Evolutionary conservation across 768 basidiomycete genomes (phyloP).

Genomic region (Hericium alpestre): DNA sequence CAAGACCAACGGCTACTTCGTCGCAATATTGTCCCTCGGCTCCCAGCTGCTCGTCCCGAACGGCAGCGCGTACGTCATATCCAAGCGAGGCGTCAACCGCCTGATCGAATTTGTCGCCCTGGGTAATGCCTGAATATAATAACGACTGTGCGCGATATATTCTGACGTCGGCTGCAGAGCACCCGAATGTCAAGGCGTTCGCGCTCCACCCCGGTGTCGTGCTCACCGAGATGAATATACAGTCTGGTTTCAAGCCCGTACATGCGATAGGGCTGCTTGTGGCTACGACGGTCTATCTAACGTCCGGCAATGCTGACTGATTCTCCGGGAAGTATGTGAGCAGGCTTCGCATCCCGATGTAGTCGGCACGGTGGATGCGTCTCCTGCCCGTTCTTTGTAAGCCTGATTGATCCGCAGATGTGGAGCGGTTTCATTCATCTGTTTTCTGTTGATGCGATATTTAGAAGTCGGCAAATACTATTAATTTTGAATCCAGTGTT

Average conservation of each 20-base stretch:
- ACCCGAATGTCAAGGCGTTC: not conserved
- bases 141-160: not conserved
- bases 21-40: not conserved
- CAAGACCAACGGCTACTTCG: not conserved
- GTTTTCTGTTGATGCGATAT: too few relatives aligned
- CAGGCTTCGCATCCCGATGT: not conserved
- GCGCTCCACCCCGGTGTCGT: not conserved
- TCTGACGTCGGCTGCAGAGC: not conserved
- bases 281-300: not conserved
- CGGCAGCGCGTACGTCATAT: not conserved
- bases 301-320: too few relatives aligned
- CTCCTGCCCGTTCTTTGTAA: too few relatives aligned
- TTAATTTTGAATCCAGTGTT: too few relatives aligned
- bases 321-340: too few relatives aligned
- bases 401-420: too few relatives aligned
- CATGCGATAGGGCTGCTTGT: not conserved
- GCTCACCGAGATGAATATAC: not conserved
- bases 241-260: not conserved
- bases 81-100: not conserved
- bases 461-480: too few relatives aligned
- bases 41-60: not conserved
- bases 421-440: too few relatives aligned
- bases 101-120: constrained; percentile 1
- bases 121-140: not conserved
- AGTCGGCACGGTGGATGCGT: not conserved